Base-by-base conservation (phyloP, 2,329 filamentous ascomycete species). In the Apiospora aurea region DNA sequence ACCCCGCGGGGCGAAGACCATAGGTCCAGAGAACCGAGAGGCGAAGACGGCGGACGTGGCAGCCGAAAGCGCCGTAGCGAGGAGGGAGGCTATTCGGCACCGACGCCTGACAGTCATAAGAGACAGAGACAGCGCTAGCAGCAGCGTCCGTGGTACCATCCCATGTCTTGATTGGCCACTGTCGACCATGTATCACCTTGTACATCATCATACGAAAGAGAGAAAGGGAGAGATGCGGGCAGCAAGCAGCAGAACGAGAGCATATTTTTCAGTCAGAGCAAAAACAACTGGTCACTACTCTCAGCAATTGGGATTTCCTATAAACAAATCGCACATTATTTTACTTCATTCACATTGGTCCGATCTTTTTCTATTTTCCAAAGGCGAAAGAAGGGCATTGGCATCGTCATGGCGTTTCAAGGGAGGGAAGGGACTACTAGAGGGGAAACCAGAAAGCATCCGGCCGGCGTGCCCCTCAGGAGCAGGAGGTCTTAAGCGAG, bases 51-150 rank as follows among this genome's bases (percentile, higher is more conserved):
- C 38, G 83, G 85, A 51, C 79, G 79, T 71, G 76, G 68, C 29
- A 79, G 80, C 44, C 78, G 82, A 74, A 86, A 86, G 77, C 83
- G 84, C 49, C 82, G 82, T 76, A 88, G 86, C 75, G 87, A 88
- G 73, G 87, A 88, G 69, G 84, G 84, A 71, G 76, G 71, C 68
- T 70, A 68, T 43, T 71, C 72, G 66, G 76, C 77, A 64, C 76
- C 78, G 47, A 73, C 70, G 14, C 51, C 70, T 76, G 86, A 88
- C 51, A 82, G 85, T 72, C 87, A 90, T 73, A 90, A 90, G 83
- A 83, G 88, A 78, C 84, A 82, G 74, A 84, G 88, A 79, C 85
- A 85, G 76, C 88, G 83, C 78, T 79, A 80, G 75, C 51, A 67
- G 43, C 71, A 67, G 43, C 71, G 70, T 46, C 41, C 53, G 71